Evolutionary conservation across 768 basidiomycete genomes (phyloP), one percentile per base, ranked within the genome.

Genomic region (Tephrocybe sp.): DNA sequence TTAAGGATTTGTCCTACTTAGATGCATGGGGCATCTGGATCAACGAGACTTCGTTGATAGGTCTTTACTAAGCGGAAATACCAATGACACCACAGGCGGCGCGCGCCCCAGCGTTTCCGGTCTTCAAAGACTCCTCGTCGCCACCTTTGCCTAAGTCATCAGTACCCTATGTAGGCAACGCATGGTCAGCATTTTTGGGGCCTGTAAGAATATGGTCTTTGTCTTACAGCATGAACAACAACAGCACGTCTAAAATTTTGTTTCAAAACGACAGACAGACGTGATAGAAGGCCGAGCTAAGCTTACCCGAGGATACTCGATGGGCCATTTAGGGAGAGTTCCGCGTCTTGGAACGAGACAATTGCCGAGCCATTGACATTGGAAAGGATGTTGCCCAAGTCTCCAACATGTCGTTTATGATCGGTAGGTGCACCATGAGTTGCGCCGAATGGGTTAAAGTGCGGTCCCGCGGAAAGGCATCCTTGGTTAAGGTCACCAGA

Each of bases 31-130:
- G 11, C 11, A 34, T 34, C 9, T 16, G 16, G 13, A 13, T 16
- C 32, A 34, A 12, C 32, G 13, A 12, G 32, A 38, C 11, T 26
- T n/a, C 32, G 30, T 30, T n/a, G 7, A 15, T 34, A 3, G 6
- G 18, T 19, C 6, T 34, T 24, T 24, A 25, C 51, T 36, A 56
- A 38, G 47, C 45, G 32, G 30, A 51, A 65, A 48, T 64, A 80
- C 87, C 88, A 56, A 92, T 87, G 43, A 92, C 80, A 57, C 89
- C 90, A 60, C 91, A 92, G 11, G 91, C 89, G n/a, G 80, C 77
- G 49, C 89, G 75, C 25, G 73, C 82, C 9, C 86, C 86, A 13
- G 90, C 85, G 60, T 92, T 88, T 8, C 90, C 90, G 3, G 88
- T 92, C 63, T 80, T 88, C 48, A 84, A 69, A 18, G 86, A 87